Evolutionary conservation across 2,329 filamentous ascomycete genomes (phyloP).

Genomic region (Cladosporium sp.): DNA sequence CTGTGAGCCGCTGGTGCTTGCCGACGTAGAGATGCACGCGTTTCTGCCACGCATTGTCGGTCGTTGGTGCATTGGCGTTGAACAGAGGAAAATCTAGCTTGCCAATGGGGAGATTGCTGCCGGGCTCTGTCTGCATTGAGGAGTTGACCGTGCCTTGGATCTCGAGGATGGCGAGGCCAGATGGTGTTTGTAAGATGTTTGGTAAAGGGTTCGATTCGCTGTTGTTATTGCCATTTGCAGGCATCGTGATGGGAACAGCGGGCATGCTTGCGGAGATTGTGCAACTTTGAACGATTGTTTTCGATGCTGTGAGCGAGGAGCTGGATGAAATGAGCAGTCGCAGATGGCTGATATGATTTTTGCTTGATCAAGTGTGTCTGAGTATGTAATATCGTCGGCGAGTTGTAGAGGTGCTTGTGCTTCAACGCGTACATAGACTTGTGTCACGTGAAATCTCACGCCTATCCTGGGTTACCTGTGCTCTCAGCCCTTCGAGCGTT

Average conservation of each 20-base stretch:
- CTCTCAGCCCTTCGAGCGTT: too few species aligned
- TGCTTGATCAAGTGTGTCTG: too few species aligned
- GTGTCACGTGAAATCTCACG: too few species aligned
- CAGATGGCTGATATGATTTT: too few species aligned
- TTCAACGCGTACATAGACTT: too few species aligned
- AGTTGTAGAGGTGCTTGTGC: too few species aligned
- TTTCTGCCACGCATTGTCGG: constrained; percentile 76
- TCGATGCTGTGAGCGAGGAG: too few species aligned
- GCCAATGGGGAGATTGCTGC: constrained; percentile 54
- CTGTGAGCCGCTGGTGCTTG: constrained; percentile 79
- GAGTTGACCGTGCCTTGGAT: constrained; percentile 88
- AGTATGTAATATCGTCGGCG: too few species aligned
- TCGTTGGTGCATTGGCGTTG: constrained; percentile 45
- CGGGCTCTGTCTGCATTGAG: constrained; percentile 38
- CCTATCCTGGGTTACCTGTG: too few species aligned
- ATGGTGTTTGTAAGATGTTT: constrained; percentile 78
- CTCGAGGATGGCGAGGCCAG: constrained; percentile 84
- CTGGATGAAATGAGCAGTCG: too few species aligned
- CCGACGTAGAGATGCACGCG: constrained; percentile 84
- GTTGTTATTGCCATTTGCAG: background rate
- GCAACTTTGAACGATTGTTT: background rate
- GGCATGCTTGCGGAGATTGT: background rate
- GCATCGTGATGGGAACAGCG: background rate
- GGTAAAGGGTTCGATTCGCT: constrained; percentile 63
- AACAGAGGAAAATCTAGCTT: constrained; percentile 76